A percentile compares a stretch with the other conserved stretches of the same genome.
These are phyloP conservation scores for Vinca minor DNA, from an alignment of 257 asterid species.

Conservation along the genomic window DNA sequence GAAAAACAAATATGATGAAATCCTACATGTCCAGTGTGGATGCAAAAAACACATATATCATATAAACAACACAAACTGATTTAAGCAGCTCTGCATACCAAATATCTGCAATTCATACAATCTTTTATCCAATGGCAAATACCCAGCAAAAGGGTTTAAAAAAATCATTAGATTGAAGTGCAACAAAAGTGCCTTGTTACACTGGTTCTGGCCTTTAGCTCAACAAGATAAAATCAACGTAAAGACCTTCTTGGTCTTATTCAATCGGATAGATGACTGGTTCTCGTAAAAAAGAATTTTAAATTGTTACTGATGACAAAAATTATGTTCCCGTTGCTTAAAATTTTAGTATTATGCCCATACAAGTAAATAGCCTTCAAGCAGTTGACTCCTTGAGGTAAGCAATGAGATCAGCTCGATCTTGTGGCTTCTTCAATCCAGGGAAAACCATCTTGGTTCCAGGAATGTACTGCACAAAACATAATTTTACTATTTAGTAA, in stretches of 20 bases:
- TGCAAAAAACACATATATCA: no score
- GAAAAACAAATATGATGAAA: no score
- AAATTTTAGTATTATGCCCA: not conserved
- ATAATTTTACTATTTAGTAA: not conserved
- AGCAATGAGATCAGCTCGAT: slow-evolving; percentile 78
- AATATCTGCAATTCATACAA: not conserved
- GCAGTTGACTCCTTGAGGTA: slow-evolving; percentile 77
- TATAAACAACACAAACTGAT: no score
- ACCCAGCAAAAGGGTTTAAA: slow-evolving; percentile 7
- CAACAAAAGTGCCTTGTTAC: slow-evolving; percentile 27
- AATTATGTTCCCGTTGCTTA: not conserved
- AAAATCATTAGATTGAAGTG: slow-evolving; percentile 16
- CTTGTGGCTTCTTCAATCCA: slow-evolving; percentile 94
- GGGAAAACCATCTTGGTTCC: slow-evolving; percentile 99
- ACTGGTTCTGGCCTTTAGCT: slow-evolving; percentile 19
- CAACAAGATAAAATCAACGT: slow-evolving; percentile 19
- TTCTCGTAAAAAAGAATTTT: slow-evolving; percentile 18
- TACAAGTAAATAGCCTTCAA: slow-evolving; percentile 1
- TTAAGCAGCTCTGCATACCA: not conserved
- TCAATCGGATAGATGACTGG: slow-evolving; percentile 11
- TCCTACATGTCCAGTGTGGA: no score
- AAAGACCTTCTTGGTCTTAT: slow-evolving; percentile 28
- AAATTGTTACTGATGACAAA: slow-evolving; percentile 11
- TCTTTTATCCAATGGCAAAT: not conserved
- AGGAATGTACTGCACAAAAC: slow-evolving; percentile 69